Evolutionary conservation across 768 basidiomycete genomes (phyloP).

Genomic region (Suillus subaureus): DNA sequence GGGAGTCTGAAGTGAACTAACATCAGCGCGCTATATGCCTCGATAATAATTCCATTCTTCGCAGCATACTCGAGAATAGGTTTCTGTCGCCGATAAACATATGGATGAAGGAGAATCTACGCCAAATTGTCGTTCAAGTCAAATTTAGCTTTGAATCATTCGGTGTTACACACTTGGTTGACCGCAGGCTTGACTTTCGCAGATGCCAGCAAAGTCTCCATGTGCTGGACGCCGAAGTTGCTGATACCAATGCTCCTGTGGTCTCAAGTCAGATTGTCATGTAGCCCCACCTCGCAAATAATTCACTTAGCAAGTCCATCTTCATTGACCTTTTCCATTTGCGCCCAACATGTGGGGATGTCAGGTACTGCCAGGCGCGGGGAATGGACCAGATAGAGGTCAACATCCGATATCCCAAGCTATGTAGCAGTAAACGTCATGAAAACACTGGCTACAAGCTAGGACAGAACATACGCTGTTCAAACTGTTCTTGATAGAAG

Average conservation of each 20-base stretch:
- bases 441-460: conserved; percentile 30
- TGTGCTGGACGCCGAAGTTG: conserved; percentile 62
- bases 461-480: conserved; percentile 41
- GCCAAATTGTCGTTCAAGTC: background rate
- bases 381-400: conserved; percentile 71
- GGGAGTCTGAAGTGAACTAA: conserved; percentile 20
- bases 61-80: conserved; percentile 60
- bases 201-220: conserved; percentile 53
- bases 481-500: conserved; percentile 58
- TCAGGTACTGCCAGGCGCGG: conserved; percentile 58
- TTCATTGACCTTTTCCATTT: conserved; percentile 61
- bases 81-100: conserved; percentile 56
- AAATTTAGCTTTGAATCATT: conserved; percentile 3
- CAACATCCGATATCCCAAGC: conserved; percentile 41
- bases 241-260: conserved; percentile 71
- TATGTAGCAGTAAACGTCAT: background rate
- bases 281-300: too few relatives aligned
- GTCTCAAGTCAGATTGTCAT: background rate
- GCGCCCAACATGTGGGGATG: conserved; percentile 61
- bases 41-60: conserved; percentile 62
- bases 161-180: conserved; percentile 53
- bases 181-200: conserved; percentile 65
- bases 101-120: conserved; percentile 72
- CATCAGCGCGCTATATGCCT: conserved; percentile 58
- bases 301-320: conserved; percentile 57